Conservation (phyloP, 768 basidiomycete genomes). For the Naematelia encephala region DNA sequence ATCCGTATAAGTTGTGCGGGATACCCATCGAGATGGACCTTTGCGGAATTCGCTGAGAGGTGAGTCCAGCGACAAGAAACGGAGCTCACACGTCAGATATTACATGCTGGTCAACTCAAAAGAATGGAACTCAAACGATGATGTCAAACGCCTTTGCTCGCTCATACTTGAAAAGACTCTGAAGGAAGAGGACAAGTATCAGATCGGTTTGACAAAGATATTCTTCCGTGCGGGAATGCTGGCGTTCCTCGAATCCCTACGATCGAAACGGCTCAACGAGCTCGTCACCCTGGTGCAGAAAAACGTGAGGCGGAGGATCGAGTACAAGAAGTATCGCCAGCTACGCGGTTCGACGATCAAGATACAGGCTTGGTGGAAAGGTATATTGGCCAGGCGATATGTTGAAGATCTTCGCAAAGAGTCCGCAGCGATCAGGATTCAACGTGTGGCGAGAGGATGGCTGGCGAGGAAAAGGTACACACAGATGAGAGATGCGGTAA, state of each 20-base stretch:
- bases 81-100: conserved; percentile 60
- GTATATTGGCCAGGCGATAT: conserved; percentile 69
- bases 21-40: conserved; percentile 96
- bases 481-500: conserved; percentile 61
- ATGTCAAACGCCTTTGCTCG: conserved; percentile 75
- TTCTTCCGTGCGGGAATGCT: conserved; percentile 99
- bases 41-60: conserved; percentile 98
- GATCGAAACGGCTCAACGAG: conserved; percentile 78
- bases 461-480: conserved; percentile 70
- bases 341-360: conserved; percentile 71
- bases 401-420: conserved; percentile 70
- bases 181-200: conserved; percentile 92
- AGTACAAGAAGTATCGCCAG: conserved; percentile 70
- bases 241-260: conserved; percentile 85
- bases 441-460: conserved; percentile 67
- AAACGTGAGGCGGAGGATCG: conserved; percentile 86
- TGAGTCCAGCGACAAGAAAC: conserved; percentile 51
- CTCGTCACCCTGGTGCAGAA: conserved; percentile 96
- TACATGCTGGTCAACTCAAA: conserved; percentile 91
- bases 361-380: conserved; percentile 93
- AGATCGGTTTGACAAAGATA: conserved; percentile 94
- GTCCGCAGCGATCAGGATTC: conserved; percentile 70
- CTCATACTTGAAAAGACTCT: conserved; percentile 81
- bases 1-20: conserved; percentile 98
- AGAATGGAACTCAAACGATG: conserved; percentile 72